Conservation (phyloP, 352 stramenopile species). For the Pythium apleroticum region DNA sequence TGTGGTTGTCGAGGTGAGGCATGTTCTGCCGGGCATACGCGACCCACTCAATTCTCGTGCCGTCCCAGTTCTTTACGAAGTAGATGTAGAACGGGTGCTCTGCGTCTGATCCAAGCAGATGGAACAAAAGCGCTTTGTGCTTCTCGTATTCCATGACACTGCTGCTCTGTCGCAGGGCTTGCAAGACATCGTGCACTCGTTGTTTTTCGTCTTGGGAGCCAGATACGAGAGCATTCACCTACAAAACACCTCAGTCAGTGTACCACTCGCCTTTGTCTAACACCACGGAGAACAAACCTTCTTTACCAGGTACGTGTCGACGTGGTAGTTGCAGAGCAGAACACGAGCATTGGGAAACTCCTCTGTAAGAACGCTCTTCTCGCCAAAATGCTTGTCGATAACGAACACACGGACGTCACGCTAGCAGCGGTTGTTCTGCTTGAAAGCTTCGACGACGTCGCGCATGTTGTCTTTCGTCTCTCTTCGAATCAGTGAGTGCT, state of each 20-base stretch:
- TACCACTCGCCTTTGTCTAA: background rate
- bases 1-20: background rate
- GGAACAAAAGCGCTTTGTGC: background rate
- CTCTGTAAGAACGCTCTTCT: background rate
- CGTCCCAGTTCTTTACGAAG: background rate
- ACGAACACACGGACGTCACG: background rate
- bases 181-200: background rate
- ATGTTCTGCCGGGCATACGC: background rate
- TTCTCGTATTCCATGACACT: background rate
- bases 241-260: background rate
- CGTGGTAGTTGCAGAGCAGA: background rate
- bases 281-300: background rate
- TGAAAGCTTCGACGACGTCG: background rate
- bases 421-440: background rate
- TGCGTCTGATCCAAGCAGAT: background rate
- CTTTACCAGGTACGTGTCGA: background rate
- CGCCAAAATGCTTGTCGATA: background rate
- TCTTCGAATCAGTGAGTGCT: background rate
- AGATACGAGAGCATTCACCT: background rate
- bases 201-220: background rate
- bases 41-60: background rate
- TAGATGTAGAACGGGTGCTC: background rate
- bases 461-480: slow-evolving; percentile 1
- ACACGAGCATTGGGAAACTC: background rate
- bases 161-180: background rate